phyloP scores from a whole-genome alignment of 257 asterid species.

The Petrea volubilis region DNA sequence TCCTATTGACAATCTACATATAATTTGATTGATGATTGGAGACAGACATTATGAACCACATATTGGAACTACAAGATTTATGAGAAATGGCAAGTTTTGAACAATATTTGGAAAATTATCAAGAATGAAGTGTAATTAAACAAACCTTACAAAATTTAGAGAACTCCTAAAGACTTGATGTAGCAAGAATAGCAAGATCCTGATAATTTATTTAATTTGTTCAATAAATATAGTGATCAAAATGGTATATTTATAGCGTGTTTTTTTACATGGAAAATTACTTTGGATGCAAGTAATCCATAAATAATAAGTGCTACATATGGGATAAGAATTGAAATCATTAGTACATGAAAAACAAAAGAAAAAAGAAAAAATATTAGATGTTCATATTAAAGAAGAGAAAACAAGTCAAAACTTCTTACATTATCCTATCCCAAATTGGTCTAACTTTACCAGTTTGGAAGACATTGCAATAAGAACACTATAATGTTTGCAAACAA shows the following conservation, averaged over 20 bases:
- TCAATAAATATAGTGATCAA: background rate
- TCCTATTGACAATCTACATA: too few relatives aligned
- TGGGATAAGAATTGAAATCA: slow-evolving; percentile 35
- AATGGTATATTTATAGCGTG: slow-evolving; percentile 21
- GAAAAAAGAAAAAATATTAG: slow-evolving; percentile 6
- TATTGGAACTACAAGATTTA: too few relatives aligned
- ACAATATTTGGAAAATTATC: background rate
- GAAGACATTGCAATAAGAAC: slow-evolving; percentile 24
- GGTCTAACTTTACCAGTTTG: slow-evolving; percentile 18
- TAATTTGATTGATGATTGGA: too few relatives aligned
- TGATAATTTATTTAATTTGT: background rate
- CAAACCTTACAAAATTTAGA: slow-evolving; percentile 6
- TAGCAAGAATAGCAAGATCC: background rate
- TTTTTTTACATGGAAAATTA: background rate
- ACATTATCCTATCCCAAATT: slow-evolving; percentile 16
- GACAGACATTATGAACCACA: too few relatives aligned
- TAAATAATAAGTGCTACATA: slow-evolving; percentile 1
- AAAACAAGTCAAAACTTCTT: slow-evolving; percentile 28
- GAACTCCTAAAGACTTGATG: background rate
- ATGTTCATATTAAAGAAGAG: slow-evolving; percentile 14
- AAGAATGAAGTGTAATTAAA: background rate
- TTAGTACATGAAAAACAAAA: slow-evolving; percentile 8
- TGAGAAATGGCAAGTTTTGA: too few relatives aligned
- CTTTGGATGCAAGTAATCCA: slow-evolving; percentile 26
- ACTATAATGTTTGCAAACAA: background rate